Percentiles rank a stretch among this genome's conserved stretches.
phyloP scores from a whole-genome alignment of 1,139 yeast species.

The Blastobotrys serpentis region DNA sequence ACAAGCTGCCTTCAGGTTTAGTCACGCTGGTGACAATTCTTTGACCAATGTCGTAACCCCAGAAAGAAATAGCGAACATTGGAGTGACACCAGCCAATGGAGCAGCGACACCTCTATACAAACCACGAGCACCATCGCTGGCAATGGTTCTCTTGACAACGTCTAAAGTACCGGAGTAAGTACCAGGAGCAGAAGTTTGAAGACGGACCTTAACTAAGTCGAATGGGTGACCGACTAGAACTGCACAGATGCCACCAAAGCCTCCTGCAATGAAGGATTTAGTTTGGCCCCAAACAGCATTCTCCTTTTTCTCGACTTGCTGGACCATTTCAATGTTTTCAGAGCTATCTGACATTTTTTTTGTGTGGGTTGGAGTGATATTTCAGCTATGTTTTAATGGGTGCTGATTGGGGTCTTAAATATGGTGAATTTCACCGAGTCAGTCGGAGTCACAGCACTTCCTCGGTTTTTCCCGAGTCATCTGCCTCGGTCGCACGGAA shows the following conservation, averaged over 20 bases:
- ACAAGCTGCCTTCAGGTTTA: conserved; percentile 46
- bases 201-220: conserved; percentile 90
- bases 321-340: conserved; percentile 9
- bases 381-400: no score
- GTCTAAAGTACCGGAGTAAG: conserved; percentile 57
- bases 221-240: conserved; percentile 92
- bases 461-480: conserved; percentile 12
- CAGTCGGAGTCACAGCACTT: no score
- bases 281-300: conserved; percentile 43
- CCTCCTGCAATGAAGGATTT: conserved; percentile 93
- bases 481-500: neutral
- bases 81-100: conserved; percentile 96
- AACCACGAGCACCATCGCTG: conserved; percentile 71
- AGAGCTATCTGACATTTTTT: conserved; percentile 13
- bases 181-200: conserved; percentile 58
- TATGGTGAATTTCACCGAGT: neutral
- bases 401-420: neutral
- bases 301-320: conserved; percentile 14
- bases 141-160: conserved; percentile 70
- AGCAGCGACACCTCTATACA: conserved; percentile 84
- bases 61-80: conserved; percentile 95
- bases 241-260: conserved; percentile 80
- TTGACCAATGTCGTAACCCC: conserved; percentile 97
- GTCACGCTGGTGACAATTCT: conserved; percentile 55
- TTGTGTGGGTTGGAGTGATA: neutral